Base-by-base conservation (phyloP, 2,329 filamentous ascomycete genomes). In the Exophiala mesophila region DNA sequence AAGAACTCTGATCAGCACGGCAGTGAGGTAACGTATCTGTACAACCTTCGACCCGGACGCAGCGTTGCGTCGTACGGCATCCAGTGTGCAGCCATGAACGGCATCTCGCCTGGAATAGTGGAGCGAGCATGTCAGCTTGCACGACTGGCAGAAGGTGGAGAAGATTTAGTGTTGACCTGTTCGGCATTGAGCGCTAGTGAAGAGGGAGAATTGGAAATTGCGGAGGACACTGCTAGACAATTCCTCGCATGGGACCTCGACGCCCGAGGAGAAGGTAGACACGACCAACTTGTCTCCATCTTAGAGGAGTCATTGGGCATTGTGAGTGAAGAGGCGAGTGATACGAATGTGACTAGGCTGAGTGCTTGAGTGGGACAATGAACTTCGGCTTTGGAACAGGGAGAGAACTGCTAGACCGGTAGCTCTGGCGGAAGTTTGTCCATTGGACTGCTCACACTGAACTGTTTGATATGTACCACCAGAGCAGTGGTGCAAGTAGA, bases 21-120 rank as follows among this genome's bases (percentile, higher is more conserved):
- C 28, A 69, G 77, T 16, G 76, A 81, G 44, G 68, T 79, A 30
- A 74, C 71, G 0, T 79, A 79, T 56, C 73, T 95, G 1, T 94
- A 90, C 62, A 83, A 79, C 52, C 71, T 78, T 49, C 63, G 67
- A 26, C 52, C 69, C 2, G 89, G 89, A 1, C 74, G 82, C 42
- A 90, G 82, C 54, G 78, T 71, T 5, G 83, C 85, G 10, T 96
- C 88, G 58, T 94, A 94, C 57, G 92, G 92, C 1, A 85, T 82
- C 19, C 76, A 77, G 39, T 97, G 92, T 59, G 92, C 92, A 19
- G 80, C 81, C 3, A 77, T 94, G 62, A 96, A 94, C 56, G 89
- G 89, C 1, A 80, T 98, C 10, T 82, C 87, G 20, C 58, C 66
- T 13, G 71, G 74, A 4, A 77, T 97, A 7, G 75, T 96, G 5